Conservation (phyloP, 1,139 yeast species). For the Zygotorulaspora mrakii region DNA sequence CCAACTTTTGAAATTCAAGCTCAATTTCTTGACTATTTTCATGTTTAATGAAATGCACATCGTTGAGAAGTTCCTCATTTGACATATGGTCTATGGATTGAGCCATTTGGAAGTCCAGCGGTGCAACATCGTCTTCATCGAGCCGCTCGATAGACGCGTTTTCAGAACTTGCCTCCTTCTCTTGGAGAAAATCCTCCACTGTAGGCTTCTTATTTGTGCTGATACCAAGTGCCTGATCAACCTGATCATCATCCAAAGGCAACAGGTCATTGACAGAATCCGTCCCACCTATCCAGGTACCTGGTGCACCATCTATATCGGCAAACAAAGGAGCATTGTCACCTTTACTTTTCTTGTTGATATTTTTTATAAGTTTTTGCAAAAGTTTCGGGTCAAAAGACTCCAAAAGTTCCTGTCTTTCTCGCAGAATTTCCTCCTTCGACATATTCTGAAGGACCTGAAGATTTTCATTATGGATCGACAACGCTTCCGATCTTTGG, state of each 20-base stretch:
- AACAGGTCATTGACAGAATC: constrained; percentile 40
- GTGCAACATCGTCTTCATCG: constrained; percentile 45
- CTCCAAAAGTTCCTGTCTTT: constrained; percentile 62
- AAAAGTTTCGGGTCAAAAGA: constrained; percentile 68
- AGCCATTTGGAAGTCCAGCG: constrained; percentile 42
- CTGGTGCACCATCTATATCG: constrained; percentile 59
- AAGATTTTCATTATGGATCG: constrained; percentile 73
- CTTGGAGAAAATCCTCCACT: constrained; percentile 7
- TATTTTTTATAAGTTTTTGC: constrained; percentile 47
- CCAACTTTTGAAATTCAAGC: constrained; percentile 39
- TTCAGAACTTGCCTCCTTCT: too few species aligned
- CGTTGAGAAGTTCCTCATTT: constrained; percentile 41
- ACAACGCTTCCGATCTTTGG: constrained; percentile 68
- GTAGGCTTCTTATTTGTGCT: constrained; percentile 2
- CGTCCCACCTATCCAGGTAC: constrained; percentile 72
- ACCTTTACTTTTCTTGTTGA: constrained; percentile 40
- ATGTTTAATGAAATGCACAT: constrained; percentile 66
- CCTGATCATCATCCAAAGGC: constrained; percentile 33
- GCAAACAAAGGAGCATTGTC: constrained; percentile 36
- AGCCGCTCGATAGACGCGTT: too few species aligned
- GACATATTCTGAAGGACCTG: constrained; percentile 61
- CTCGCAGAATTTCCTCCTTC: constrained; percentile 59
- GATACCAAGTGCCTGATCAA: constrained; percentile 38
- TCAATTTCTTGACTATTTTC: constrained; percentile 30
- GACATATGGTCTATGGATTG: constrained; percentile 45